Base-by-base conservation (phyloP, 2,329 filamentous ascomycete species). In the Colletotrichum godetiae region DNA sequence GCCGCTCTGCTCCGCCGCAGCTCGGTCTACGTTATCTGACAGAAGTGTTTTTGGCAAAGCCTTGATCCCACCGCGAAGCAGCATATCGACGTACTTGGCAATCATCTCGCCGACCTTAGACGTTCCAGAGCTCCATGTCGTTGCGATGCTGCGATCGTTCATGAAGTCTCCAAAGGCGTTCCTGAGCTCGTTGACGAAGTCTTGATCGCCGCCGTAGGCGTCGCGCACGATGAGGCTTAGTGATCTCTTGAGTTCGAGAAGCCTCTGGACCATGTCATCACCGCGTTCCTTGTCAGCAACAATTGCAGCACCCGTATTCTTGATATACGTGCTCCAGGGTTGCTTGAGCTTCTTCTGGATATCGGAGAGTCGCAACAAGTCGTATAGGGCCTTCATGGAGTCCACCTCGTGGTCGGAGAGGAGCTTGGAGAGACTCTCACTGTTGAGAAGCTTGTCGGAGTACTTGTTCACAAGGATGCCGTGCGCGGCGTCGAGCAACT, bases 61-160 rank as follows among this genome's bases (percentile, higher is more conserved):
- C 81, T 97, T 98, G 59, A 96, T 88, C 1, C 97, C 97, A 62
- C 95, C 95, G 68, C 95, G 92, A 37, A 99, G 88, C 24, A 99
- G 87, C 84, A 93, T 88, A 82, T 99, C 97, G 74, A 99, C 93
- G 78, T 98, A 95, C 83, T 98, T 98, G 35, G 97, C 97, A 77
- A 98, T 97, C 95, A 98, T 98, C 85, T 99, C 97, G 62, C 96
- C 97, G 15, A 97, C 95, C 86, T 97, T 98, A 22, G 95, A 95
- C 68, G 95, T 97, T 68, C 95, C 93, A 0, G 94, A 94, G 64
- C 91, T 91, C 90, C 93, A 96, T 5, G 91, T 92, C 5, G 91
- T 87, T 8, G 90, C 88, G 1, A 90, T 91, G 79, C 92, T 93
- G 79, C 93, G 93, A 81, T 97, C 94, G 81, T 99, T 99, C 88